Evolutionary conservation across 2,329 filamentous ascomycete genomes (phyloP).

Genomic region (Fusarium euwallaceae): DNA sequence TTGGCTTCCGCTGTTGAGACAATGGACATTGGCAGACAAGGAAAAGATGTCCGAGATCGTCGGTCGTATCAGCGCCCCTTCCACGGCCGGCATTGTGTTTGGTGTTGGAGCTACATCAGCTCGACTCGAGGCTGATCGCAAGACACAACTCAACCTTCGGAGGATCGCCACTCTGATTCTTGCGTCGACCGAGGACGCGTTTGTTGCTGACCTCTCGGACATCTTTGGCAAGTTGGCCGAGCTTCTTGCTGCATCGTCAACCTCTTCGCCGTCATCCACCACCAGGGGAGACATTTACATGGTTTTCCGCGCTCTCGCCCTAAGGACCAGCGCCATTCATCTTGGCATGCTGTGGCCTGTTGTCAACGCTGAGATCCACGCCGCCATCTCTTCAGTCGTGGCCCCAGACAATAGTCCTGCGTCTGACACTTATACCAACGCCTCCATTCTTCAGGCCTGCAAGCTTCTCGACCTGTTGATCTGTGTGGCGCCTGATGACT

Average conservation of each 20-base stretch:
- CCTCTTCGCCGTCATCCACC: constrained; percentile 90
- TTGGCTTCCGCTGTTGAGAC: constrained; percentile 87
- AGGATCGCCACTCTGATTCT: constrained; percentile 85
- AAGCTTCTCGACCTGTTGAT: constrained; percentile 94
- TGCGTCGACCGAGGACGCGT: constrained; percentile 81
- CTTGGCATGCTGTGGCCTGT: constrained; percentile 90
- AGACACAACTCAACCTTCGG: constrained; percentile 89
- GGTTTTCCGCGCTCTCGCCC: constrained; percentile 83
- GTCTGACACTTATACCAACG: constrained; percentile 80
- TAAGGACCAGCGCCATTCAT: constrained; percentile 84
- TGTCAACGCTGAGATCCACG: constrained; percentile 87
- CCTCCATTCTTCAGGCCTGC: constrained; percentile 87
- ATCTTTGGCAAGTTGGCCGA: constrained; percentile 90
- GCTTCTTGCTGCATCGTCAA: constrained; percentile 83
- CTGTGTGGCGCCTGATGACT: constrained; percentile 90
- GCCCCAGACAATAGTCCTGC: constrained; percentile 73
- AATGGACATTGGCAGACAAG: constrained; percentile 89
- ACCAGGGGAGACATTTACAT: constrained; percentile 93
- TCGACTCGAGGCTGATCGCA: constrained; percentile 92
- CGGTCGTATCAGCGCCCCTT: constrained; percentile 82
- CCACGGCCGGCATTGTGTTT: constrained; percentile 96
- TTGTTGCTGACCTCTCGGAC: constrained; percentile 78
- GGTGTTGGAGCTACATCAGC: constrained; percentile 97
- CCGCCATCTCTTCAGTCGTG: constrained; percentile 80
- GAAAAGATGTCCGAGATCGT: constrained; percentile 88